Evolutionary conservation across 495 filamentous ascomycete species (phyloP).

Genomic region (Xylaria cubensis): DNA sequence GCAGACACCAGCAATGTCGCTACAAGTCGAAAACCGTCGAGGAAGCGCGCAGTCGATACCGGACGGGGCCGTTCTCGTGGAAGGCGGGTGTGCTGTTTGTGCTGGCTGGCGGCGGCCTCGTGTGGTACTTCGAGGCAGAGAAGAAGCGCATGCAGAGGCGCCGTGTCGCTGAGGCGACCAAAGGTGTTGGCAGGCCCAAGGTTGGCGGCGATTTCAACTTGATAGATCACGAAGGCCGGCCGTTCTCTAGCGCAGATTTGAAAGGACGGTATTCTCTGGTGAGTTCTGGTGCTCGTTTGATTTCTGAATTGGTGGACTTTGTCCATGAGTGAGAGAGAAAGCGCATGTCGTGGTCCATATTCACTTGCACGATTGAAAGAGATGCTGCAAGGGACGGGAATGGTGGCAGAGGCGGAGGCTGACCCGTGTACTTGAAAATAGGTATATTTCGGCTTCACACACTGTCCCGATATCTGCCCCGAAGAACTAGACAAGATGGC

Average conservation of each 20-base stretch:
- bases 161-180: constrained; percentile 85
- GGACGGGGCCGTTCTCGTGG: constrained; percentile 82
- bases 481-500: constrained; percentile 99
- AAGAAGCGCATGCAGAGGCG: constrained; percentile 87
- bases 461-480: constrained; percentile 98
- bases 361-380: neutral
- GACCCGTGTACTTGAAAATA: constrained; percentile 23
- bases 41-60: constrained; percentile 59
- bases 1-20: constrained; percentile 31
- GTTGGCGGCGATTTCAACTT: constrained; percentile 87
- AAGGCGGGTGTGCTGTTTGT: constrained; percentile 88
- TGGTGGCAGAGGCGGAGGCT: neutral
- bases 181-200: constrained; percentile 91
- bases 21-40: constrained; percentile 60
- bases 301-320: neutral
- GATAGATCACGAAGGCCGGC: constrained; percentile 78
- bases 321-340: neutral
- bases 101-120: constrained; percentile 73
- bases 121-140: constrained; percentile 88
- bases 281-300: constrained; percentile 27
- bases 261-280: constrained; percentile 84
- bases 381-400: neutral
- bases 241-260: constrained; percentile 77
- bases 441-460: constrained; percentile 98
- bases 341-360: neutral